Base-by-base conservation (phyloP, 106 monocot genomes). In the Dioscorea zingiberensis region DNA sequence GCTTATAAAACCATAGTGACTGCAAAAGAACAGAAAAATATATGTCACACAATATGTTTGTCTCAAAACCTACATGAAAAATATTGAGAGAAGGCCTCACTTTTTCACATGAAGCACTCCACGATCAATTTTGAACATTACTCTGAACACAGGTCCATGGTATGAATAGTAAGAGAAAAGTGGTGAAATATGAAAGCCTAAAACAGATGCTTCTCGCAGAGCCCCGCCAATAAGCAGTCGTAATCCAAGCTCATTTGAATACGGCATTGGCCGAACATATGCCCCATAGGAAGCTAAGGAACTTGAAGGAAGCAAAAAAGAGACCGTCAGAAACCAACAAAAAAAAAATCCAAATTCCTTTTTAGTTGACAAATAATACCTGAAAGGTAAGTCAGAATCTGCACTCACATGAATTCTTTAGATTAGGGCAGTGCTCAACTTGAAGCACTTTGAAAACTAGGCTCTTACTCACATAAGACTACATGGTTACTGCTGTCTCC, bases 191-290 rank as follows among this genome's bases (percentile, higher is more conserved):
- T 80, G 77, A 80, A 85, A 98, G 15, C 92, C 92, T 53, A 84
- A 70, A 62, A 78, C 75, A 78, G 84, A 70, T 64, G 97, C 92
- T 78, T 98, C 97, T 44, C 97, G 83, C 64, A 84, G 66, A 21
- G 77, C 92, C 25, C 97, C 97, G 77, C 92, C 92, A 77, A 93
- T 92, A 75, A 92, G 92, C 84, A 98, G 84, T 67, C 97, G 78
- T 54, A 98, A 82, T 72, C 97, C 97, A 67, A 98, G 48, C 79
- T 98, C 97, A 78, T 98, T 98, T 47, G 97, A 82, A 82, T 77
- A 98, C 66, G 97, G 97, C 97, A 98, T 82, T 56, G 86, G 86
- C 25, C 92, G 88, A 71, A 98, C 75, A 80, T 93, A 98, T 61
- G 97, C 85, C 73, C 97, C 97, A 67, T 98, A 98, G 26, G 92